A percentile compares a stretch with the other conserved stretches of the same genome.
These are phyloP conservation scores for Termitomyces titanicus DNA, from an alignment of 768 basidiomycete genomes.

Conservation along the genomic window DNA sequence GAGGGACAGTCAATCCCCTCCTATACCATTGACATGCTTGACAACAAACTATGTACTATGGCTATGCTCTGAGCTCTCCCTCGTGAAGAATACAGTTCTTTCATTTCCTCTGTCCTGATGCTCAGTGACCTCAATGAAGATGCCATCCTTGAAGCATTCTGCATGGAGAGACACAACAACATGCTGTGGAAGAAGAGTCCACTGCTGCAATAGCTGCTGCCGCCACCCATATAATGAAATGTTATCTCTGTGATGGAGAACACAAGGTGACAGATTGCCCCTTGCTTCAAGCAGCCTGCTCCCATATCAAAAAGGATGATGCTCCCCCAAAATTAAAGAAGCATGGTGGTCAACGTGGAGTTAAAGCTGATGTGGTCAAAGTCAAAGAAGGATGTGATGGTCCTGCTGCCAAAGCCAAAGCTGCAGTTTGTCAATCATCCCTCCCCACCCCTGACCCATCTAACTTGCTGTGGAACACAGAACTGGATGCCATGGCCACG, in stretches of 20 bases:
- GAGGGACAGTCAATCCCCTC: background rate
- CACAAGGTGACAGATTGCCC: too few species aligned
- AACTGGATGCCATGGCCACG: too few species aligned
- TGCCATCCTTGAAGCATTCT: background rate
- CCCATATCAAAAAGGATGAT: too few species aligned
- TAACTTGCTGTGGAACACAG: background rate
- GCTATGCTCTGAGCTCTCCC: background rate
- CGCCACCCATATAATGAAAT: too few species aligned
- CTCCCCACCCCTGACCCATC: background rate
- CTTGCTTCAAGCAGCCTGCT: too few species aligned
- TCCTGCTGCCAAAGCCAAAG: background rate
- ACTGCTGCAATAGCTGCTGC: too few species aligned
- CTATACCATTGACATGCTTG: slow-evolving; percentile 2
- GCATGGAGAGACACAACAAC: too few species aligned
- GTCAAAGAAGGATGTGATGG: background rate
- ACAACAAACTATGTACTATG: background rate
- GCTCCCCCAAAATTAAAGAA: too few species aligned
- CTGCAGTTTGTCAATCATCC: background rate
- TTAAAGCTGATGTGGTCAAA: too few species aligned
- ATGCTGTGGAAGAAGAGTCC: too few species aligned
- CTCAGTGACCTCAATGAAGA: background rate
- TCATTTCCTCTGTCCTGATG: background rate
- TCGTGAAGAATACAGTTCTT: background rate
- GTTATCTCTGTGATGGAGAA: too few species aligned
- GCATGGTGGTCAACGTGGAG: too few species aligned